phyloP scores from a whole-genome alignment of 1,284 basidiomycete genomes.

The Flammula alnicola region DNA sequence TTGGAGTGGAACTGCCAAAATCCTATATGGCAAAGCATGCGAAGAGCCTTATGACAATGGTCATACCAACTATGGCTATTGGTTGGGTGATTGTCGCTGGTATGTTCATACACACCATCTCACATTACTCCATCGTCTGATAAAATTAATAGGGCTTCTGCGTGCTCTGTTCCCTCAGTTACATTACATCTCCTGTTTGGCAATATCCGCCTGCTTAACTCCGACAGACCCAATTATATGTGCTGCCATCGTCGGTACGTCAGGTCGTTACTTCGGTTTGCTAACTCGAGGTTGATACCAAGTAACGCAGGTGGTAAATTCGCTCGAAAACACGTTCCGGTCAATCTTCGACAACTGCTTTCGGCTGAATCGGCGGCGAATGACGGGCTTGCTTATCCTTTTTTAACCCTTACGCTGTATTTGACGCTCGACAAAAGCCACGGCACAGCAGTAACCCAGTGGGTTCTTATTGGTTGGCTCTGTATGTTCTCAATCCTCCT shows the following conservation, averaged over 20 bases:
- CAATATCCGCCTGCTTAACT: slow-evolving; percentile 88
- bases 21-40: slow-evolving; percentile 68
- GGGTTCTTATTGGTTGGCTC: slow-evolving; percentile 82
- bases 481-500: slow-evolving; percentile 20
- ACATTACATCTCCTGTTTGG: slow-evolving; percentile 74
- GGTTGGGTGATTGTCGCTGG: slow-evolving; percentile 75
- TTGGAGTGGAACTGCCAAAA: slow-evolving; percentile 74
- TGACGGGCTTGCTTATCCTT: slow-evolving; percentile 89
- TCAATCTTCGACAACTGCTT: slow-evolving; percentile 81
- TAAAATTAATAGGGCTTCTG: slow-evolving; percentile 50
- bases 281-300: not conserved
- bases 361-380: slow-evolving; percentile 88
- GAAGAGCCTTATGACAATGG: slow-evolving; percentile 63
- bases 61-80: slow-evolving; percentile 80
- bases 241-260: slow-evolving; percentile 60
- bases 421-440: slow-evolving; percentile 75
- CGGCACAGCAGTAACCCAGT: slow-evolving; percentile 70
- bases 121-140: not conserved
- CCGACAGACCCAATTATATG: slow-evolving; percentile 91
- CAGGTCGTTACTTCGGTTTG: not conserved
- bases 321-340: slow-evolving; percentile 87
- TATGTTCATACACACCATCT: slow-evolving; percentile 26
- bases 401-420: slow-evolving; percentile 88
- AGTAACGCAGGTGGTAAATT: slow-evolving; percentile 77
- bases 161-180: slow-evolving; percentile 72